Base-by-base conservation (phyloP, 1,284 basidiomycete species). In the Malassezia brasiliensis region DNA sequence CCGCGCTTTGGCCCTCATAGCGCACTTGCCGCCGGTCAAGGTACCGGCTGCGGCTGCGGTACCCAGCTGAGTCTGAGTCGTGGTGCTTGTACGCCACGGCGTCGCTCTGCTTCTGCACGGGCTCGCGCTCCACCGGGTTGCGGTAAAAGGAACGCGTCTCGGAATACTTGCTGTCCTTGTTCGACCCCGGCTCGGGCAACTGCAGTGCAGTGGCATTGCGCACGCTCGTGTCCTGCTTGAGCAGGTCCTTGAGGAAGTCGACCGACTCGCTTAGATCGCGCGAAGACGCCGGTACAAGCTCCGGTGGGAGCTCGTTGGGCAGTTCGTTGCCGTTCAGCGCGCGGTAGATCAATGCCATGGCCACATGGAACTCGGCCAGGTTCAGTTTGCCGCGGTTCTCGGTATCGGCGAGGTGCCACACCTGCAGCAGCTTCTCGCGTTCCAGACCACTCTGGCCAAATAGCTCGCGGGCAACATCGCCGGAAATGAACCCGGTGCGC, bases 281-380 rank as follows among this genome's bases (percentile, higher is more conserved):
- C 56, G 88, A 84, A 0, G 93, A 98, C 0, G 91, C 88, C 0
- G 93, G 94, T 5, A 91, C 80, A 45, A 99, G 83, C 77, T 98
- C 94, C 7, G 83, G 77, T 1, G 93, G 93, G 0, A 96, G 83
- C 50, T 81, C 79, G 36, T 88, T 85, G 0, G 94, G 94, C 42
- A 98, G 83, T 3, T 85, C 82, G 76, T 90, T 93, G 9, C 94
- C 93, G 74, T 94, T 96, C 41, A 65, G 61, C 15, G 60, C 63
- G 69, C 93, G 84, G 77, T 93, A 96, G 73, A 98, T 96, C 53
- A 98, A 79, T 57, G 88, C 91, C 93, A 99, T 99, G 1, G 93
- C 94, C 52, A 96, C 88, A 74, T 98, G 90, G 76, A 99, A 99
- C 75, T 98, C 93, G 22, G 89, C 87, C 41, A 93, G 79, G 72